These are phyloP conservation scores for Corylus avellana DNA, from an alignment of 306 rosid genomes.

Conservation along the genomic window DNA sequence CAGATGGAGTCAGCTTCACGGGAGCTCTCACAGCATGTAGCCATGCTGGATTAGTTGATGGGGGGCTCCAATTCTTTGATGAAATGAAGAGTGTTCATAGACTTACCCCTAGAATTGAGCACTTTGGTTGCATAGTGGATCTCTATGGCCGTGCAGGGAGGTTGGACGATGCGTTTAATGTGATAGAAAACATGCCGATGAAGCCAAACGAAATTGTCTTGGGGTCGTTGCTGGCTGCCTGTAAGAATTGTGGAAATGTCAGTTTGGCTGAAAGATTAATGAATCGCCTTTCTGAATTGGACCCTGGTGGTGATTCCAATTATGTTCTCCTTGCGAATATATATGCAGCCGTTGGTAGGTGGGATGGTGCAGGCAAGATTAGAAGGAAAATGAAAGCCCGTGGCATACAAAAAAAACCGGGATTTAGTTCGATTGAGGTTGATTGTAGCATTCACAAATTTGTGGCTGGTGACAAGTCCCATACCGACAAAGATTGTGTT, in stretches of 20 bases:
- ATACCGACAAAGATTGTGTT: constrained; percentile 44
- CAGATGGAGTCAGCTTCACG: constrained; percentile 77
- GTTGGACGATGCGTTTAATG: constrained; percentile 65
- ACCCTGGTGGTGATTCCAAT: constrained; percentile 70
- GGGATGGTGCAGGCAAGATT: constrained; percentile 78
- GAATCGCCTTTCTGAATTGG: constrained; percentile 50
- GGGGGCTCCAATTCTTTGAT: constrained; percentile 64
- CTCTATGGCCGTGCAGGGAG: constrained; percentile 85
- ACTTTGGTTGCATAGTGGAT: constrained; percentile 87
- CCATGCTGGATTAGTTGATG: constrained; percentile 72
- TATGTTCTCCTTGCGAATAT: constrained; percentile 85
- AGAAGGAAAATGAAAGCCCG: constrained; percentile 70
- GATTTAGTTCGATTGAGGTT: constrained; percentile 76
- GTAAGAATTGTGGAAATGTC: constrained; percentile 69
- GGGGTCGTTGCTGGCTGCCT: constrained; percentile 91
- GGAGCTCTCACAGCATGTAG: constrained; percentile 87
- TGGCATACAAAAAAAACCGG: constrained; percentile 71
- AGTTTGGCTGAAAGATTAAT: constrained; percentile 73
- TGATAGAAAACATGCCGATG: constrained; percentile 72
- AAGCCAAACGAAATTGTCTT: constrained; percentile 82
- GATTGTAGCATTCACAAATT: constrained; percentile 71
- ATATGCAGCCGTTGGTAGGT: constrained; percentile 70
- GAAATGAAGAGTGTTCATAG: constrained; percentile 53
- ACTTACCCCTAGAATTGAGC: constrained; percentile 69
- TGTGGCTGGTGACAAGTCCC: constrained; percentile 73